A percentile compares a stretch with the other conserved stretches of the same genome.
These are phyloP conservation scores for Paraphysoderma sedebokerense DNA, from an alignment of 371 early-diverging fungal species.

Conservation along the genomic window DNA sequence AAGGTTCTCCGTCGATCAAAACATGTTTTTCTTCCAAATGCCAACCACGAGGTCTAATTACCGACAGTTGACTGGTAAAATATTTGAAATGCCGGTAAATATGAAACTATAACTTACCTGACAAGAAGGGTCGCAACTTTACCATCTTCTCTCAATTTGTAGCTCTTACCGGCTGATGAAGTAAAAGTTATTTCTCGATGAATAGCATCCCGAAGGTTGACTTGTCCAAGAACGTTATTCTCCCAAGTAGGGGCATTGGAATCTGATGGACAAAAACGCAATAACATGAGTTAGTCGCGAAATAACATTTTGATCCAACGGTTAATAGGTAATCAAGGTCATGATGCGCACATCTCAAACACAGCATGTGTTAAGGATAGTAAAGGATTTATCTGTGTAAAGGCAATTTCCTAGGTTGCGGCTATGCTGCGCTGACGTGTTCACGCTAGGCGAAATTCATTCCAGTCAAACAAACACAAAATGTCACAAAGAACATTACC, in stretches of 20 bases:
- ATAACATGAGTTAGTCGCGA: too few relatives aligned
- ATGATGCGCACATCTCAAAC: too few relatives aligned
- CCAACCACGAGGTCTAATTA: conserved; percentile 93
- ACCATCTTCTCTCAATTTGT: conserved; percentile 65
- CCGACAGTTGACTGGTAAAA: too few relatives aligned
- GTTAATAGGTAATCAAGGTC: conserved; percentile 5
- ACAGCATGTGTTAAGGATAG: not conserved
- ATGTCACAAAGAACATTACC: too few relatives aligned
- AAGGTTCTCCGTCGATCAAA: conserved; percentile 73
- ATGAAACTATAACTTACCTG: conserved; percentile 47
- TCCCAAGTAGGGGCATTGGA: conserved; percentile 90
- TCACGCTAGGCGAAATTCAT: not conserved
- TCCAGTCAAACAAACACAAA: not conserved
- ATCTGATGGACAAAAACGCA: conserved; percentile 32
- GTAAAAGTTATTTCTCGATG: conserved; percentile 64
- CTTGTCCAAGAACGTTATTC: conserved; percentile 67
- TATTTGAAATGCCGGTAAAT: too few relatives aligned
- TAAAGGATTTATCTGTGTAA: not conserved
- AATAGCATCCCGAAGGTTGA: conserved; percentile 84
- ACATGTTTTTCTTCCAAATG: conserved; percentile 91
- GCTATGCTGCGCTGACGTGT: too few relatives aligned
- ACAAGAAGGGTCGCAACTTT: conserved; percentile 75
- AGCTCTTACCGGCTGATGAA: conserved; percentile 77
- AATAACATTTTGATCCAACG: too few relatives aligned
- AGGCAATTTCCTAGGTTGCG: not conserved